A percentile compares a stretch with the other conserved stretches of the same genome.
Conservation (phyloP, 176 grass and related monocot genomes). For the Poa annua region DNA sequence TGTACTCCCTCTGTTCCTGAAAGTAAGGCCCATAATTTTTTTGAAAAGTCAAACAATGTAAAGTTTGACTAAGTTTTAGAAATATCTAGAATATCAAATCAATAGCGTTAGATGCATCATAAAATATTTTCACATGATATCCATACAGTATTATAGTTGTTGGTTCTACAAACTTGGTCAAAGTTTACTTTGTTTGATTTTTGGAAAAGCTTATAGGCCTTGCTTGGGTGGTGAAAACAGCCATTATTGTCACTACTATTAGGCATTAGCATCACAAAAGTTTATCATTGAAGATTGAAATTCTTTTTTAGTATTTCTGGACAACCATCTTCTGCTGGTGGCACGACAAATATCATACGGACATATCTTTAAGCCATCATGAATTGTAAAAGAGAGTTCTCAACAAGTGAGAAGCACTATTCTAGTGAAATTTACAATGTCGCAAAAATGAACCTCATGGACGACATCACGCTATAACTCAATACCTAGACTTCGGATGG, state of each 20-base stretch:
- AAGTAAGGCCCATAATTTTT: too few relatives aligned
- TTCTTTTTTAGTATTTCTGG: background rate
- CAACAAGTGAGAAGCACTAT: constrained; percentile 13
- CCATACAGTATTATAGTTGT: too few relatives aligned
- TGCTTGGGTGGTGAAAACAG: background rate
- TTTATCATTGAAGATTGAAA: background rate
- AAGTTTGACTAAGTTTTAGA: too few relatives aligned
- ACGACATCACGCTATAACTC: background rate
- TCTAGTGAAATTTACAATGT: constrained; percentile 19
- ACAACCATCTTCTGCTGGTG: background rate
- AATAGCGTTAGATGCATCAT: too few relatives aligned
- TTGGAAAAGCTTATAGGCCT: too few relatives aligned
- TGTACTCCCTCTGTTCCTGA: background rate
- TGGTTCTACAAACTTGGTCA: too few relatives aligned
- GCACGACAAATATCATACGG: background rate
- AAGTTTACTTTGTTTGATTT: too few relatives aligned
- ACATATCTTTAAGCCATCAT: background rate
- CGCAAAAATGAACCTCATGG: constrained; percentile 29
- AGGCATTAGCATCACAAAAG: background rate
- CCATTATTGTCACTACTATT: background rate
- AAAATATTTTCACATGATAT: too few relatives aligned
- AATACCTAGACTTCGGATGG: constrained; percentile 71
- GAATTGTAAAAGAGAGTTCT: constrained; percentile 12
- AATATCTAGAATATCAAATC: too few relatives aligned
- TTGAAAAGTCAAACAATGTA: too few relatives aligned